phyloP scores from a whole-genome alignment of 768 basidiomycete species.

The Calvatia gigantea region DNA sequence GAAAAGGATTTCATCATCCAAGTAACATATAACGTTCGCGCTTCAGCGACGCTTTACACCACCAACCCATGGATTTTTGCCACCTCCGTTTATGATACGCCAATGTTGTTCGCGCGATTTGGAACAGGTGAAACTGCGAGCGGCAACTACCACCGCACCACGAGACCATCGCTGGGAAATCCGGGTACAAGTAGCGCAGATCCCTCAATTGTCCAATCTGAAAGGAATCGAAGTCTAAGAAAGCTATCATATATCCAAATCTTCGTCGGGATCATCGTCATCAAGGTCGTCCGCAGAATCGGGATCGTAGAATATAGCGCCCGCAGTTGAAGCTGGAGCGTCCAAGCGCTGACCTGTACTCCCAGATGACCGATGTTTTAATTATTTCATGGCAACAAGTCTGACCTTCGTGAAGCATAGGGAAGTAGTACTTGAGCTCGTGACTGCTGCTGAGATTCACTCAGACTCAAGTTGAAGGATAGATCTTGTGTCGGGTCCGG shows the following conservation, averaged over 20 bases:
- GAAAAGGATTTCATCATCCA: too few relatives aligned
- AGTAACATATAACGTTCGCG: too few relatives aligned
- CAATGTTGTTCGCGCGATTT: too few relatives aligned
- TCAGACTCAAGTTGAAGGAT: slow-evolving; percentile 88
- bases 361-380: neutral
- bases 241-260: slow-evolving; percentile 67
- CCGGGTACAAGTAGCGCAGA: neutral
- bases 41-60: too few relatives aligned
- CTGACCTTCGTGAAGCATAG: slow-evolving; percentile 82
- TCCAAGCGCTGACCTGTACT: slow-evolving; percentile 31
- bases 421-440: slow-evolving; percentile 84
- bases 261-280: slow-evolving; percentile 95
- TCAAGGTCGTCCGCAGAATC: slow-evolving; percentile 94
- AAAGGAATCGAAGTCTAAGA: neutral
- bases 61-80: too few relatives aligned
- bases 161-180: neutral
- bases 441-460: slow-evolving; percentile 74
- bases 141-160: neutral
- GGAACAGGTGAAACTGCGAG: neutral
- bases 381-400: neutral
- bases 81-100: too few relatives aligned
- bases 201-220: neutral
- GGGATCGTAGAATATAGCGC: slow-evolving; percentile 82
- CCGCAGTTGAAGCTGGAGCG: slow-evolving; percentile 21
- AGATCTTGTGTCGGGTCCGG: slow-evolving; percentile 63